A percentile compares a stretch with the other conserved stretches of the same genome.
Conservation (phyloP, 192 early-diverging fungal genomes). For the Linnemannia schmuckeri region DNA sequence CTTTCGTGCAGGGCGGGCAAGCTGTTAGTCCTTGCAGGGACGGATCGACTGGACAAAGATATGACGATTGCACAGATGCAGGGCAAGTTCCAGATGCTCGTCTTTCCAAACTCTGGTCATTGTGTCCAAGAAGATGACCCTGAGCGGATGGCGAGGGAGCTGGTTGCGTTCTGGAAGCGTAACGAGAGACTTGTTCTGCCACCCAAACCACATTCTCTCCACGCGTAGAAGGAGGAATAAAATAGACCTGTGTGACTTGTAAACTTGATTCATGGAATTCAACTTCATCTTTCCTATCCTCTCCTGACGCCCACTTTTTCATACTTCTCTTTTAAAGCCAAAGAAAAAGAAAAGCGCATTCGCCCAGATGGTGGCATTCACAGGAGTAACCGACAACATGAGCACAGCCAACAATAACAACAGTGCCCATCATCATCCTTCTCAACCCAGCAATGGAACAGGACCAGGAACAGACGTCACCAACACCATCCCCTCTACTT, state of each 20-base stretch:
- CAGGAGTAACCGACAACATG: slow-evolving; percentile 15
- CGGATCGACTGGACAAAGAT: slow-evolving; percentile 82
- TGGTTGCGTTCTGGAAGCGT: slow-evolving; percentile 79
- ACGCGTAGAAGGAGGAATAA: neutral
- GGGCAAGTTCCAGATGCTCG: slow-evolving; percentile 82
- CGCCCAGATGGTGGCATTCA: slow-evolving; percentile 33
- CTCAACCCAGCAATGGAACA: neutral
- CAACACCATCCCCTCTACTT: neutral
- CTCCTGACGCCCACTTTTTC: neutral
- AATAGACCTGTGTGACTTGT: neutral
- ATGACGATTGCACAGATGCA: slow-evolving; percentile 88
- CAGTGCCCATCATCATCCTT: neutral
- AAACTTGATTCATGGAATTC: neutral
- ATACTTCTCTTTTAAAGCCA: neutral
- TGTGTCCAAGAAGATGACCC: slow-evolving; percentile 82
- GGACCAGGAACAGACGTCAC: slow-evolving; percentile 3
- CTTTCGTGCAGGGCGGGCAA: slow-evolving; percentile 71
- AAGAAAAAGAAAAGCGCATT: neutral
- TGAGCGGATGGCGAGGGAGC: slow-evolving; percentile 61
- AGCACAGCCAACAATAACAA: neutral
- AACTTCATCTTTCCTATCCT: neutral
- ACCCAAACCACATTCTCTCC: slow-evolving; percentile 23
- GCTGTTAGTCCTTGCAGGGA: slow-evolving; percentile 77
- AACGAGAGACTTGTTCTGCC: slow-evolving; percentile 72
- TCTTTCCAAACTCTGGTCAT: slow-evolving; percentile 79